These are phyloP conservation scores for Lycium ferocissimum DNA, from an alignment of 257 asterid genomes.

Conservation along the genomic window DNA sequence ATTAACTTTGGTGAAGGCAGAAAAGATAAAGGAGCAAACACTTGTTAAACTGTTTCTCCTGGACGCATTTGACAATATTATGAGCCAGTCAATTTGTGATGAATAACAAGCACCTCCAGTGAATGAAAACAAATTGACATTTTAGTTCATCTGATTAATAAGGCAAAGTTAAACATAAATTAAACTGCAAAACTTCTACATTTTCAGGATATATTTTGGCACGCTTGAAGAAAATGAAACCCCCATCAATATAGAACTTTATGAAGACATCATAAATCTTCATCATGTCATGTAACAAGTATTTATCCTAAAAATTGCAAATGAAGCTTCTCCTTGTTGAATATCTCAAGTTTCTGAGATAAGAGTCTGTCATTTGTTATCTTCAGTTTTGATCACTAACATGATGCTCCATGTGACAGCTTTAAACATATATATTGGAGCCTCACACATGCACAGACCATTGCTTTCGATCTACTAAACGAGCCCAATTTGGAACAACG, in stretches of 20 bases:
- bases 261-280: not conserved
- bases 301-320: not conserved
- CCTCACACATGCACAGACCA: not conserved
- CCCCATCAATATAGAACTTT: not conserved
- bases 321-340: not conserved
- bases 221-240: not conserved
- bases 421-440: not conserved
- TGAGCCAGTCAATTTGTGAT: not conserved
- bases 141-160: not conserved
- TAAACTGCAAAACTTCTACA: not conserved
- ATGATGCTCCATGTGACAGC: constrained; percentile 12
- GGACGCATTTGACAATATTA: not conserved
- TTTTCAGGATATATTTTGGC: not conserved
- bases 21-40: constrained; percentile 10
- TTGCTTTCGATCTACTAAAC: not conserved
- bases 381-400: not conserved
- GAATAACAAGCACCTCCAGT: not conserved
- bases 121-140: not conserved
- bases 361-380: not conserved
- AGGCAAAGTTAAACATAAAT: not conserved
- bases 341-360: not conserved
- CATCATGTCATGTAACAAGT: not conserved
- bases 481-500: not conserved
- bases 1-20: constrained; percentile 23
- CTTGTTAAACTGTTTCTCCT: not conserved